Evolutionary conservation across 2,329 filamentous ascomycete species (phyloP).

Genomic region (Anthostomella pinea): DNA sequence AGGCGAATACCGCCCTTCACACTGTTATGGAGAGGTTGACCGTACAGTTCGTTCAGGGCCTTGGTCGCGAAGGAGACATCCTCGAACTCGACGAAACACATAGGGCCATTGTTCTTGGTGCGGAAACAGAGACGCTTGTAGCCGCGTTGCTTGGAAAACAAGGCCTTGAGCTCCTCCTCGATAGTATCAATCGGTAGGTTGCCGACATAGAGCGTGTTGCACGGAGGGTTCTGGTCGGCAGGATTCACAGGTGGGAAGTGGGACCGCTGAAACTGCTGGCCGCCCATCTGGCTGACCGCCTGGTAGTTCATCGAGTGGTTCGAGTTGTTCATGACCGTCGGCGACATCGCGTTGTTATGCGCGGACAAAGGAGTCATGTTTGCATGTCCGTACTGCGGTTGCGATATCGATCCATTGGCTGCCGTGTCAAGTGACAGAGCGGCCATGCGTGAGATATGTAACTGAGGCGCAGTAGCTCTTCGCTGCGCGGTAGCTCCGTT

Average conservation of each 20-base stretch:
- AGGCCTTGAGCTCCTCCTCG: slow-evolving; percentile 89
- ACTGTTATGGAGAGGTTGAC: slow-evolving; percentile 82
- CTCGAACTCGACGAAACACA: slow-evolving; percentile 99
- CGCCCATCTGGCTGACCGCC: slow-evolving; percentile 45
- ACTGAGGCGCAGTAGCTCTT: slow-evolving; percentile 67
- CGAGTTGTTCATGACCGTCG: slow-evolving; percentile 48
- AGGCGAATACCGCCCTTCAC: slow-evolving; percentile 91
- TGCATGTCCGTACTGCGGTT: slow-evolving; percentile 44
- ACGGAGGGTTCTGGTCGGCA: slow-evolving; percentile 93
- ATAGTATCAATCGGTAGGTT: slow-evolving; percentile 90
- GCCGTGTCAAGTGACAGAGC: slow-evolving; percentile 71
- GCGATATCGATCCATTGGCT: slow-evolving; percentile 51
- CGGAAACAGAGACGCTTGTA: slow-evolving; percentile 95
- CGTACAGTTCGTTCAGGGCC: slow-evolving; percentile 85
- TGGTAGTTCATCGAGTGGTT: slow-evolving; percentile 47
- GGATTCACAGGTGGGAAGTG: slow-evolving; percentile 87
- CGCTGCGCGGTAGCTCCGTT: slow-evolving; percentile 60
- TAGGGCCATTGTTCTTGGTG: slow-evolving; percentile 91
- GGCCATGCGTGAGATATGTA: slow-evolving; percentile 67
- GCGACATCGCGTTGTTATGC: slow-evolving; percentile 52
- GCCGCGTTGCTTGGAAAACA: slow-evolving; percentile 90
- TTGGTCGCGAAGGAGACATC: slow-evolving; percentile 90
- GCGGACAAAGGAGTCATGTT: slow-evolving; percentile 38
- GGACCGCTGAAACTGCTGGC: slow-evolving; percentile 57
- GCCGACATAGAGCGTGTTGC: slow-evolving; percentile 97